Percentiles rank a stretch among this genome's conserved stretches.
Conservation (phyloP, 805 yeast genomes). For the Schwanniomyces vanrijiae region DNA sequence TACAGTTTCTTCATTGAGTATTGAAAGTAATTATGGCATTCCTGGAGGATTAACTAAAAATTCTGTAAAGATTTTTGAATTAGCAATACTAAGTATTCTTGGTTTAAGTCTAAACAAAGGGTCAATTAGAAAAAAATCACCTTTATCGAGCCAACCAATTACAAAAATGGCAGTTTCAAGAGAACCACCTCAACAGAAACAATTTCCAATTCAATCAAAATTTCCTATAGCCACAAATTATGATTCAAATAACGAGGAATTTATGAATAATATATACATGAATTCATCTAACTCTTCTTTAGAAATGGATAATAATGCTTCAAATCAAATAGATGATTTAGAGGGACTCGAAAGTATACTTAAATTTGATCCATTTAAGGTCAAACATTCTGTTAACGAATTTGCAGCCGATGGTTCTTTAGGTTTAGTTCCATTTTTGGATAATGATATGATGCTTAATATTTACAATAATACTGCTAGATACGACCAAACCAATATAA, state of each 20-base stretch:
- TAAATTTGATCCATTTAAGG: conserved; percentile 40
- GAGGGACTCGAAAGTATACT: conserved; percentile 24
- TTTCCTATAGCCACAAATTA: background rate
- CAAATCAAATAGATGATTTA: conserved; percentile 2
- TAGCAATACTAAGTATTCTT: conserved; percentile 59
- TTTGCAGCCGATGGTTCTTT: conserved; percentile 83
- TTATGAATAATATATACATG: background rate
- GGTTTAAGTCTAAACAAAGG: conserved; percentile 44
- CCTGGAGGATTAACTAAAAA: conserved; percentile 64
- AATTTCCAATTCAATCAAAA: background rate
- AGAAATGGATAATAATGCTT: background rate
- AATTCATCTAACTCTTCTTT: background rate
- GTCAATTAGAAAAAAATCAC: conserved; percentile 14
- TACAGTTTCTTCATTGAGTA: conserved; percentile 49
- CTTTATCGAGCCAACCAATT: conserved; percentile 15
- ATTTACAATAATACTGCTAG: background rate
- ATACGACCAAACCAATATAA: background rate
- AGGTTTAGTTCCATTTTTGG: conserved; percentile 70
- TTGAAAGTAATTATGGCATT: conserved; percentile 50
- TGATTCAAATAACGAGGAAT: background rate
- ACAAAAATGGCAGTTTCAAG: conserved; percentile 24
- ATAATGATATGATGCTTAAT: conserved; percentile 17
- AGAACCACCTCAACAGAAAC: conserved; percentile 10
- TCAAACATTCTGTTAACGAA: conserved; percentile 39
- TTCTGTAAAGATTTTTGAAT: conserved; percentile 56